Evolutionary conservation across 805 yeast genomes (phyloP).

Genomic region (Crinitomyces ghanaensis): DNA sequence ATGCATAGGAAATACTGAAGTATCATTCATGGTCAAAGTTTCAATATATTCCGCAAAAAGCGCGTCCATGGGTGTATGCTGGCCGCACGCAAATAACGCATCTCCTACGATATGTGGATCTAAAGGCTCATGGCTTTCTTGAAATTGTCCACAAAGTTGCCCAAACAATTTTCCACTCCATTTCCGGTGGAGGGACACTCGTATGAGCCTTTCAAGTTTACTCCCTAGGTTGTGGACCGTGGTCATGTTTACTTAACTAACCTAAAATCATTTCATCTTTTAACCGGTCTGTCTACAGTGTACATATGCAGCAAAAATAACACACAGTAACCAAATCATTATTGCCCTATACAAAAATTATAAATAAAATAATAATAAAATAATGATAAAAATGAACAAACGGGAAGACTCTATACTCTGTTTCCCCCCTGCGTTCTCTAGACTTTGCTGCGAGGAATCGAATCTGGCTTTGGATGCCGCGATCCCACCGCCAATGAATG

Average conservation of each 20-base stretch:
- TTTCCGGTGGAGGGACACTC: conserved; percentile 11
- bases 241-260: conserved; percentile 5
- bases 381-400: conserved; percentile 3
- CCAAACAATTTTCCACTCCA: conserved; percentile 15
- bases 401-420: not conserved
- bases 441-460: conserved; percentile 15
- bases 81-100: conserved; percentile 3
- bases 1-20: conserved; percentile 16
- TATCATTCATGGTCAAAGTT: conserved; percentile 16
- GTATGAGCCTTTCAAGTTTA: conserved; percentile 13
- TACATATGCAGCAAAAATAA: too few relatives aligned
- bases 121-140: conserved; percentile 16
- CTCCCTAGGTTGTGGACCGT: conserved; percentile 8
- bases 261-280: too few relatives aligned
- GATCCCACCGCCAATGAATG: conserved; percentile 23
- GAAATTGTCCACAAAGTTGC: conserved; percentile 22
- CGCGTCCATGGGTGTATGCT: conserved; percentile 10
- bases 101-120: conserved; percentile 7
- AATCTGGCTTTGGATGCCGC: conserved; percentile 19
- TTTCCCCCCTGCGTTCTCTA: not conserved
- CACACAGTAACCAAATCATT: too few relatives aligned
- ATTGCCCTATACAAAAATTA: too few relatives aligned
- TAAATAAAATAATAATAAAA: not conserved
- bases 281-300: too few relatives aligned
- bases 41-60: conserved; percentile 21